These are phyloP conservation scores for Termitomyces sp. DNA, from an alignment of 768 basidiomycete species.

Conservation along the genomic window DNA sequence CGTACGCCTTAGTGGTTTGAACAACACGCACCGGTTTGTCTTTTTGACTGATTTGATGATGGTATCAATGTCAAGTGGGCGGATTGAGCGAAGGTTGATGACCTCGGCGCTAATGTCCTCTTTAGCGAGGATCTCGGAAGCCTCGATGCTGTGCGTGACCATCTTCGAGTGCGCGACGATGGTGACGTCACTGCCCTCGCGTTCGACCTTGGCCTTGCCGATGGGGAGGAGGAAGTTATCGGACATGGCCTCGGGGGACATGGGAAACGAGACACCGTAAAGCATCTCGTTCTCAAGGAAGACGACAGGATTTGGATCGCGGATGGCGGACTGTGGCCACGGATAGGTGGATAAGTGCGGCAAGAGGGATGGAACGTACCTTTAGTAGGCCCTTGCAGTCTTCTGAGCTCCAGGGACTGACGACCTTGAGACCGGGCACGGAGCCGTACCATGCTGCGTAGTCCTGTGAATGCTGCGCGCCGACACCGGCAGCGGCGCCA, in stretches of 20 bases:
- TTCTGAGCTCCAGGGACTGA: conserved; percentile 97
- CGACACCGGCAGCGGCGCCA: conserved; percentile 96
- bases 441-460: conserved; percentile 94
- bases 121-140: conserved; percentile 88
- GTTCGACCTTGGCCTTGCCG: conserved; percentile 96
- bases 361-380: conserved; percentile 33
- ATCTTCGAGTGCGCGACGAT: conserved; percentile 98
- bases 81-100: conserved; percentile 93
- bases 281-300: conserved; percentile 99
- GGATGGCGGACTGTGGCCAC: conserved; percentile 73
- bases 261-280: conserved; percentile 96
- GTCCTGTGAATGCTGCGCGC: conserved; percentile 95
- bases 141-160: conserved; percentile 93
- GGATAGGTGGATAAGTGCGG: background rate
- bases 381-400: conserved; percentile 98
- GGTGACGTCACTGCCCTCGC: conserved; percentile 88
- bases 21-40: conserved; percentile 73
- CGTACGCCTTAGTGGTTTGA: background rate
- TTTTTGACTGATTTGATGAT: conserved; percentile 98
- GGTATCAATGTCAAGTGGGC: conserved; percentile 96
- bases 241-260: conserved; percentile 92
- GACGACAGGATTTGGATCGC: conserved; percentile 97
- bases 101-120: conserved; percentile 98
- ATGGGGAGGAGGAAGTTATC: conserved; percentile 94
- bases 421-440: conserved; percentile 94